These are phyloP conservation scores for Neopestalotiopsis clavispora DNA, from an alignment of 2,329 filamentous ascomycete species.

Conservation along the genomic window DNA sequence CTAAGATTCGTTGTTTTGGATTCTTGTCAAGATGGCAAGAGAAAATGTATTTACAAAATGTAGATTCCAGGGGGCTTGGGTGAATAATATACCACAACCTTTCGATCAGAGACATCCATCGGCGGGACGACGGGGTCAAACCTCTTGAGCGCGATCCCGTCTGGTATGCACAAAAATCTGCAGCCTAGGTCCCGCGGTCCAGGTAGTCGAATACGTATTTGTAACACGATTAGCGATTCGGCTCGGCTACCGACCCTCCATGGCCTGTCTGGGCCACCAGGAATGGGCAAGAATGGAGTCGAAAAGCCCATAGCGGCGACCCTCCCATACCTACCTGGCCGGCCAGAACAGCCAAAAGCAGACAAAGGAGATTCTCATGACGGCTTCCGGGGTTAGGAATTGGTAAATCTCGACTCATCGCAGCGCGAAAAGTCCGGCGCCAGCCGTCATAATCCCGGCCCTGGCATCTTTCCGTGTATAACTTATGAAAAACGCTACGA, in stretches of 20 bases:
- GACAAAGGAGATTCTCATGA: background rate
- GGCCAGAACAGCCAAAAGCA: background rate
- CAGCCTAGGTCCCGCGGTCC: background rate
- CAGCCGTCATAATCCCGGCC: slow-evolving; percentile 8
- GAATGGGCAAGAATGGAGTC: background rate
- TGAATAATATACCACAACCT: background rate
- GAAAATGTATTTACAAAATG: background rate
- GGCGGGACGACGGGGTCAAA: too few species aligned
- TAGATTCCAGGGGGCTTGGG: background rate
- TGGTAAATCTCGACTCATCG: background rate
- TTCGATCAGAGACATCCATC: too few species aligned
- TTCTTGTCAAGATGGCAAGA: background rate
- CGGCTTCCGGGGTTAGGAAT: slow-evolving; percentile 4
- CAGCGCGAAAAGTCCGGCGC: background rate
- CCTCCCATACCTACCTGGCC: background rate
- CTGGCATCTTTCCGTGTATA: background rate
- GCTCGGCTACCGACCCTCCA: background rate
- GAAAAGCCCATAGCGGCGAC: background rate
- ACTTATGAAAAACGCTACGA: slow-evolving; percentile 7
- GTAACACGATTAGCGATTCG: background rate
- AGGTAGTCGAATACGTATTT: background rate
- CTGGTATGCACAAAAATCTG: background rate
- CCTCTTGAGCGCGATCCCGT: background rate
- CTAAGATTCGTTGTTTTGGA: background rate
- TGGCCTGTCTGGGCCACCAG: background rate